These are phyloP conservation scores for Xylaria scruposa DNA, from an alignment of 495 filamentous ascomycete species.

Conservation along the genomic window DNA sequence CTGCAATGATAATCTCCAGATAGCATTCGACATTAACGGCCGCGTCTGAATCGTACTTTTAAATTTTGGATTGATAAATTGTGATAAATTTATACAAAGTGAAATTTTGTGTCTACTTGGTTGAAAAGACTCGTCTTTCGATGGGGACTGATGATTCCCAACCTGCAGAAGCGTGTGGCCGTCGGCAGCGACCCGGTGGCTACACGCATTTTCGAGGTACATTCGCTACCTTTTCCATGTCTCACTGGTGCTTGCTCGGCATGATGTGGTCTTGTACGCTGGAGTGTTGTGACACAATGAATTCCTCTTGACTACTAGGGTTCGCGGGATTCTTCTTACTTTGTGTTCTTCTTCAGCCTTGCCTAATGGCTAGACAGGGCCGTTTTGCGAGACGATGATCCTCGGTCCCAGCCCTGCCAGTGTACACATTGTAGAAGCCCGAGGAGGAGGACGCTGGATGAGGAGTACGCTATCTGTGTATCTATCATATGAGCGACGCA, in stretches of 20 bases:
- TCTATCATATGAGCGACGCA: constrained; percentile 19
- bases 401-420: background rate
- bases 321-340: background rate
- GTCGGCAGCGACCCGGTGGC: constrained; percentile 22
- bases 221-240: constrained; percentile 20
- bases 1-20: background rate
- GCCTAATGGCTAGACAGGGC: background rate
- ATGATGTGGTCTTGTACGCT: constrained; percentile 10
- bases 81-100: constrained; percentile 4
- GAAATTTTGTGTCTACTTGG: constrained; percentile 6
- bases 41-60: background rate
- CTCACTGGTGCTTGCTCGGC: constrained; percentile 15
- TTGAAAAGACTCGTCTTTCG: constrained; percentile 1
- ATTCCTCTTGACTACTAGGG: background rate
- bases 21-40: background rate
- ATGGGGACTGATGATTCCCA: constrained; percentile 11
- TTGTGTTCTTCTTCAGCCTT: constrained; percentile 16
- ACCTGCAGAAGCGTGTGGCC: constrained; percentile 26
- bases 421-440: background rate
- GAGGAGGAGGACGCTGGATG: constrained; percentile 5
- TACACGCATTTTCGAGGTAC: constrained; percentile 23
- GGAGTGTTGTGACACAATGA: background rate
- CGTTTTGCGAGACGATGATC: background rate
- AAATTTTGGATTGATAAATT: background rate
- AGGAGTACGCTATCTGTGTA: constrained; percentile 7